Base-by-base conservation (phyloP, 441 rosid species). In the Daphne laureola region DNA sequence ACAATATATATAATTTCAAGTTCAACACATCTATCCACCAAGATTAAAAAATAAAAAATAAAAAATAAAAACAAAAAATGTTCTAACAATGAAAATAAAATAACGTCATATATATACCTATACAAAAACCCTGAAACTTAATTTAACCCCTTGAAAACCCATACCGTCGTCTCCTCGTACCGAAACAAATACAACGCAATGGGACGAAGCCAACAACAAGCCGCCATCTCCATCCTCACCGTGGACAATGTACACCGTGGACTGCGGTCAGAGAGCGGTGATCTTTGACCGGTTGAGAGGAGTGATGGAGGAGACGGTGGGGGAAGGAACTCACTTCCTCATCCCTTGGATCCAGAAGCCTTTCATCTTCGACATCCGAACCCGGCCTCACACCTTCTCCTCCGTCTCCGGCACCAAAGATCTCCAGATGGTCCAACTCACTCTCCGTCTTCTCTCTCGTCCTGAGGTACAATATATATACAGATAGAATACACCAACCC, bases 371-470 rank as follows among this genome's bases (percentile, higher is more conserved):
- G 97, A 92, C 55, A 86, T 92, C 64, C 87, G 97, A 25, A 87
- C 94, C 27, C 72, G 81, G 17, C 97, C 97, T 6, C 96, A 93
- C 73, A 87, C 96, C 2, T 93, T 93, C 81, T 89, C 98, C 13
- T 86, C 97, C 42, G 43, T 84, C 51, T 93, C 97, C 7, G 98
- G 98, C 14, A 89, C 98, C 6, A 93, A 93, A 68, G 97, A 93
- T 78, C 95, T 93, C 12, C 98, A 93, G 86, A 93, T 89, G 98
- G 98, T 89, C 44, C 87, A 87, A 55, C 97, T 93, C 56, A 86
- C 93, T 25, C 98, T 92, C 52, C 95, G 97, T 48, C 84, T 93
- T 35, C 97, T 89, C 67, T 84, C 98, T 26, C 95, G 86, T 14
- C 98, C 97, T 0, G 82, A 92, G 91, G 98, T 83, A 63, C 38